Base-by-base conservation (phyloP, 2,329 filamentous ascomycete species). In the Neurospora sp. region DNA sequence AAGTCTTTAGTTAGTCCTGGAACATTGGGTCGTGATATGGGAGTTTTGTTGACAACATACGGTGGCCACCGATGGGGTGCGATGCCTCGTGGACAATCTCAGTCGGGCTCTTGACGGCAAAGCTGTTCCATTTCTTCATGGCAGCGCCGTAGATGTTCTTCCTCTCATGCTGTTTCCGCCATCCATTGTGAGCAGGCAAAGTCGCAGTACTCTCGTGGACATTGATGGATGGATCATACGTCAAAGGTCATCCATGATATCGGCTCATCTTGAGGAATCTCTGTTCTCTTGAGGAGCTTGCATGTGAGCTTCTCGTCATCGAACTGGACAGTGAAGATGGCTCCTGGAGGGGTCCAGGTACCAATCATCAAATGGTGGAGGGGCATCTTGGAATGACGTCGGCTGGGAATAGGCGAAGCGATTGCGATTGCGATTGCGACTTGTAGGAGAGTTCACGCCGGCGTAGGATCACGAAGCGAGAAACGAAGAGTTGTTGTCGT, bases 241-340 rank as follows among this genome's bases (percentile, higher is more conserved):
- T 93, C 91, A 77, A 96, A 95, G 17, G 92, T 90, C 91, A 97
- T 95, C 93, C 93, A 97, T 71, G 93, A 96, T 74, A 97, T 96
- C 8, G 93, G 92, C 81, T 97, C 92, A 73, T 95, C 91, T 68
- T 91, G 81, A 4, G 92, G 90, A 70, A 96, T 96, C 71, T 89
- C 88, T 1, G 92, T 96, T 75, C 90, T 89, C 82, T 95, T 93
- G 77, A 96, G 82, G 76, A 96, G 81, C 74, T 90, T 86, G 72
- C 96, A 81, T 7, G 89, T 90, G 73, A 93, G 82, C 46, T 87
- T 88, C 80, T 94, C 91, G 75, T 95, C 92, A 81, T 97, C 92
- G 78, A 97, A 97, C 72, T 90, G 88, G 71, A 97, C 90, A 0
- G 93, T 96, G 81, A 96, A 96, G 77, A 97, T 96, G 79, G 93